Conservation (phyloP, 2,329 filamentous ascomycete genomes). For the Dothidotthia symphoricarpi region DNA sequence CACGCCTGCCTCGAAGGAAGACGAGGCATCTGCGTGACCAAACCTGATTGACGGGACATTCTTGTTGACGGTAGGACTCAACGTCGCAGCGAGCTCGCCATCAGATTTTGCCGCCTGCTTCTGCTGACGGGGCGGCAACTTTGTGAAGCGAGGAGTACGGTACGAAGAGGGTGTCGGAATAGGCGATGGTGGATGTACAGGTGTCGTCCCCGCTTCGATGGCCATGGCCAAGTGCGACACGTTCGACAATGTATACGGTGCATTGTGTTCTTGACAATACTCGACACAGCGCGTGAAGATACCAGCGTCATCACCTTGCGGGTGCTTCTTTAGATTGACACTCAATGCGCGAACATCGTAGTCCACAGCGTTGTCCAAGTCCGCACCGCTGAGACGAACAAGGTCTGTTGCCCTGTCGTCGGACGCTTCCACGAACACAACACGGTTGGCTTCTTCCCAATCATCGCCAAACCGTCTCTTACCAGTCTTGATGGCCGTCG, state of each 20-base stretch:
- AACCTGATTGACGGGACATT: too few species aligned
- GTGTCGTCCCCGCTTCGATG: constrained; percentile 5
- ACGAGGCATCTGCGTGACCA: too few species aligned
- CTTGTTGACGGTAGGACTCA: not conserved
- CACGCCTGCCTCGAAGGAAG: too few species aligned
- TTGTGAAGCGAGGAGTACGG: too few species aligned
- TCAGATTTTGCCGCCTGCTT: not conserved
- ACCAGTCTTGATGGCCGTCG: constrained; percentile 22
- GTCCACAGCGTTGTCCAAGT: constrained; percentile 7
- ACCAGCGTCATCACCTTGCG: constrained; percentile 12
- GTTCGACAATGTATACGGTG: constrained; percentile 11
- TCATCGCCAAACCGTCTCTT: constrained; percentile 10
- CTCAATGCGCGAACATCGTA: constrained; percentile 17
- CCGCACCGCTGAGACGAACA: constrained; percentile 9
- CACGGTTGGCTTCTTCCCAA: constrained; percentile 12
- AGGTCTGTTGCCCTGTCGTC: constrained; percentile 23
- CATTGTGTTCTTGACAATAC: constrained; percentile 20
- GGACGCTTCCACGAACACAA: constrained; percentile 7
- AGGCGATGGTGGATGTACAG: constrained; percentile 3
- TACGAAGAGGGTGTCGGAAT: not conserved
- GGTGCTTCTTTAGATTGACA: constrained; percentile 18
- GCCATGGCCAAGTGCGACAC: constrained; percentile 13
- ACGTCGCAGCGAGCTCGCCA: not conserved
- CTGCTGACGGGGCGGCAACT: not conserved
- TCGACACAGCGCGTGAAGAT: constrained; percentile 31